phyloP scores from a whole-genome alignment of 2,329 filamentous ascomycete species.

The Aspergillus oerlinghausenensis region DNA sequence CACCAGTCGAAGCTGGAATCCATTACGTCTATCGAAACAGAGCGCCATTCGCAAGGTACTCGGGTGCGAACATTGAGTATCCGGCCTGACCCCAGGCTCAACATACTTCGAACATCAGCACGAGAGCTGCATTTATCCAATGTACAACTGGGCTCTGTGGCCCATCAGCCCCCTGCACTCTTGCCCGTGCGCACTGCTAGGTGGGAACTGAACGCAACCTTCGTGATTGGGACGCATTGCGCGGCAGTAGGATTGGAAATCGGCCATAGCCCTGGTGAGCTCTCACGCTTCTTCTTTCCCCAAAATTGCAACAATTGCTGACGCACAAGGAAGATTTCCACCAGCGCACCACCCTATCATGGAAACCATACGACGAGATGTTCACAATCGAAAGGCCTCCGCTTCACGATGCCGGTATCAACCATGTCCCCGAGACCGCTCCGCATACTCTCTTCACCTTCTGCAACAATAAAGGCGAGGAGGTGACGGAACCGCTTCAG shows the following conservation, averaged over 20 bases:
- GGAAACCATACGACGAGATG: conserved; percentile 35
- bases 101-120: conserved; percentile 24
- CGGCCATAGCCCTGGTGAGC: conserved; percentile 18
- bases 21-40: conserved; percentile 41
- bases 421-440: conserved; percentile 33
- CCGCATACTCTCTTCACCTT: conserved; percentile 47
- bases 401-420: conserved; percentile 26
- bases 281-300: conserved; percentile 2
- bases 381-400: conserved; percentile 38
- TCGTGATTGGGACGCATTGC: conserved; percentile 23
- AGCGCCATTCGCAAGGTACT: conserved; percentile 27
- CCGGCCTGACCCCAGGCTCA: conserved; percentile 22
- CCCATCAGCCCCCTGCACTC: neutral
- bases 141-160: neutral
- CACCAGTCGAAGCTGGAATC: conserved; percentile 32
- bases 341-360: conserved; percentile 37
- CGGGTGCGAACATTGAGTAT: conserved; percentile 43
- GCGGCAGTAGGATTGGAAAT: conserved; percentile 27
- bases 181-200: conserved; percentile 12
- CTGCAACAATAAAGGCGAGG: conserved; percentile 8
- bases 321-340: conserved; percentile 12
- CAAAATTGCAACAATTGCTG: conserved; percentile 2
- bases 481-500: conserved; percentile 33
- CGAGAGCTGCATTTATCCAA: conserved; percentile 3
- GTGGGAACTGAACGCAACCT: conserved; percentile 25